Evolutionary conservation across 2,329 filamentous ascomycete species (phyloP).

Genomic region (Coniochaeta pulveracea): DNA sequence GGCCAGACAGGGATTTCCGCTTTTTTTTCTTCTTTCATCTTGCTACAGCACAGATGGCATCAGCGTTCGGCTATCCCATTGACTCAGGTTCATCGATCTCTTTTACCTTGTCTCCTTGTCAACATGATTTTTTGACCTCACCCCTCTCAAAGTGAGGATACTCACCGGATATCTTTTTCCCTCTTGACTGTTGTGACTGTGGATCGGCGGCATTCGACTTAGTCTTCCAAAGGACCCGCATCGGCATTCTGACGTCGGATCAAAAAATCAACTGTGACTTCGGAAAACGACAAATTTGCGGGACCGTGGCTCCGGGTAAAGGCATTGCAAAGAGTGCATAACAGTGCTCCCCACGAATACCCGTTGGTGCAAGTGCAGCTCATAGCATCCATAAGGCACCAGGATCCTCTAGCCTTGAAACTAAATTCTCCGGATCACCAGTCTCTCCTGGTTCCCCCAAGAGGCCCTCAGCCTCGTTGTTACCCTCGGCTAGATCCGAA

Average conservation of each 20-base stretch:
- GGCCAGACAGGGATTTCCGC: background rate
- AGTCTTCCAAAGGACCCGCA: background rate
- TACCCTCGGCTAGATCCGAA: background rate
- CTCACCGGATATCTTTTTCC: background rate
- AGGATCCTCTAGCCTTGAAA: too few relatives aligned
- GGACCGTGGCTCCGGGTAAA: too few relatives aligned
- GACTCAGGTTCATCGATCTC: too few relatives aligned
- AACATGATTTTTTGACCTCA: slow-evolving; percentile 1
- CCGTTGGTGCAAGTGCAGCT: too few relatives aligned
- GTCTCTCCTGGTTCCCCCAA: too few relatives aligned
- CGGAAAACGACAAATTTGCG: slow-evolving; percentile 4
- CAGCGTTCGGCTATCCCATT: too few relatives aligned
- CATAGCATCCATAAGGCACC: too few relatives aligned
- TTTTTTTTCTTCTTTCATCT: background rate
- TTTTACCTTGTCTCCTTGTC: too few relatives aligned
- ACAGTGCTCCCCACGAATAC: too few relatives aligned
- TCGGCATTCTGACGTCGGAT: slow-evolving; percentile 3
- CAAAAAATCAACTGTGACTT: slow-evolving; percentile 1
- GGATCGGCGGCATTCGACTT: background rate
- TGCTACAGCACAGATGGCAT: slow-evolving; percentile 1
- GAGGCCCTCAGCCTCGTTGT: background rate
- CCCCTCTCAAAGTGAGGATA: slow-evolving; percentile 1
- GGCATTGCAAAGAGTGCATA: too few relatives aligned
- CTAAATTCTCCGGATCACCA: too few relatives aligned
- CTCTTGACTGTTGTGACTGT: too few relatives aligned